Percentiles rank a stretch among this genome's conserved stretches.
Evolutionary conservation across 139 green algal genomes (phyloP).

Genomic region (Chlorella ohadii): DNA sequence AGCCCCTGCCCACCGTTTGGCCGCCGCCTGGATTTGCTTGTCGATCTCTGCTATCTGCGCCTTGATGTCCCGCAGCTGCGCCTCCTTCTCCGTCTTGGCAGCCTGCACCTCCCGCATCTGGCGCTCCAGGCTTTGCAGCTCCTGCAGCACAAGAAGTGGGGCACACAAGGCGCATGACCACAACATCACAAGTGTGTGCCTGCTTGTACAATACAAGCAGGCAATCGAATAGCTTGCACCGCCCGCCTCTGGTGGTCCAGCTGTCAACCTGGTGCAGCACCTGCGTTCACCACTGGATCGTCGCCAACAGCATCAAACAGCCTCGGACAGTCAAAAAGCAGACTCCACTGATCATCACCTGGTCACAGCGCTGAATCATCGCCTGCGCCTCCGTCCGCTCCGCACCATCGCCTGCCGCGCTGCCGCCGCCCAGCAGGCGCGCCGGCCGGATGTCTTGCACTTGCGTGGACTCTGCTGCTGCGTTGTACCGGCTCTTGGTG

Average conservation of each 20-base stretch:
- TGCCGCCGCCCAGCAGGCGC: constrained; percentile 12
- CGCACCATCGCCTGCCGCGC: not conserved
- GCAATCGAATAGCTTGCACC: too few relatives aligned
- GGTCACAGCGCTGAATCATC: not conserved
- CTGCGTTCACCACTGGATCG: too few relatives aligned
- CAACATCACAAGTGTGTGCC: too few relatives aligned
- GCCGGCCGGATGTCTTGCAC: constrained; percentile 18
- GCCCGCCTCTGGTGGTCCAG: too few relatives aligned
- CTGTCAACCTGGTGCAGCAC: too few relatives aligned
- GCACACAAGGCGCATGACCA: too few relatives aligned
- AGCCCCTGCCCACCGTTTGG: not conserved
- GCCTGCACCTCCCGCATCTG: not conserved
- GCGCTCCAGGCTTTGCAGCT: not conserved
- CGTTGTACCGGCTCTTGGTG: constrained; percentile 53
- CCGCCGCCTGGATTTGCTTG: not conserved
- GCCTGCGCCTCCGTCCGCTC: constrained; percentile 28
- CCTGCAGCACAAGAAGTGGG: not conserved
- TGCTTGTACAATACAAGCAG: too few relatives aligned
- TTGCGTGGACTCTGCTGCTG: constrained; percentile 20
- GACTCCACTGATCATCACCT: too few relatives aligned
- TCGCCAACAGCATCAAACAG: too few relatives aligned
- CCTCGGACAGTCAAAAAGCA: too few relatives aligned
- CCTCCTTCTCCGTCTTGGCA: not conserved
- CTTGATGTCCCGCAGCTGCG: not conserved
- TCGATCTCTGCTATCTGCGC: not conserved